Conservation (phyloP, 2,329 filamentous ascomycete species). For the Nigrospora sphaerica region DNA sequence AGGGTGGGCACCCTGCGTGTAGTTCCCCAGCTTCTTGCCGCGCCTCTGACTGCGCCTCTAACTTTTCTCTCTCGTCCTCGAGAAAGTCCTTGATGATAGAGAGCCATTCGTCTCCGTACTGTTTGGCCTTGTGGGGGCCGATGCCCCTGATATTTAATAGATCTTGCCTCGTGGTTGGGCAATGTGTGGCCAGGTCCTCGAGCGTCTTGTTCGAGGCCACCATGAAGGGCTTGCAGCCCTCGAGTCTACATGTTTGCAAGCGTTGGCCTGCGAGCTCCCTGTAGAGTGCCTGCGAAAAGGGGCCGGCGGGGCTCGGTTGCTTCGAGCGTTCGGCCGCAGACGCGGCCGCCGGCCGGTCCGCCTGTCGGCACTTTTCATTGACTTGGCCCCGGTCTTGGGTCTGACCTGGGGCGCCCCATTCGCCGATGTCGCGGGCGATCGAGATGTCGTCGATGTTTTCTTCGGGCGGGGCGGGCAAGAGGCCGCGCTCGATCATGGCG, state of each 20-base stretch:
- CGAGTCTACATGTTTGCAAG: background rate
- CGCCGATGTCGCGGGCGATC: background rate
- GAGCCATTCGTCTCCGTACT: slow-evolving; percentile 1
- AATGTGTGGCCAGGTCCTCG: background rate
- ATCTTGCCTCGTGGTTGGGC: background rate
- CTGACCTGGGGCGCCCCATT: background rate
- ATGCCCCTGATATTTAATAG: slow-evolving; percentile 1
- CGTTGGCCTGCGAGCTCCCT: background rate
- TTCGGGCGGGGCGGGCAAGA: background rate
- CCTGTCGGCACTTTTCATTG: no score
- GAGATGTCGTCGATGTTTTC: background rate
- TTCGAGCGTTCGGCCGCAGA: background rate
- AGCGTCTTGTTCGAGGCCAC: slow-evolving; percentile 1
- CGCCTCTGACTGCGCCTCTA: background rate
- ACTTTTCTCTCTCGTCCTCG: background rate
- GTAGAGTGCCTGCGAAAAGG: background rate
- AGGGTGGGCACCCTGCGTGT: no score
- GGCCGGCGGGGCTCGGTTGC: background rate
- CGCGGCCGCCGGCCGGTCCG: no score
- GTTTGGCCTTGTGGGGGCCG: background rate
- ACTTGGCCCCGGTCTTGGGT: no score
- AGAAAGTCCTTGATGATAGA: background rate
- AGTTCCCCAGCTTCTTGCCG: background rate
- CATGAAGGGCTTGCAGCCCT: background rate
- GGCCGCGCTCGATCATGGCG: background rate